These are phyloP conservation scores for Eimeria praecox DNA, from an alignment of 169 alveolate genomes.

Conservation along the genomic window DNA sequence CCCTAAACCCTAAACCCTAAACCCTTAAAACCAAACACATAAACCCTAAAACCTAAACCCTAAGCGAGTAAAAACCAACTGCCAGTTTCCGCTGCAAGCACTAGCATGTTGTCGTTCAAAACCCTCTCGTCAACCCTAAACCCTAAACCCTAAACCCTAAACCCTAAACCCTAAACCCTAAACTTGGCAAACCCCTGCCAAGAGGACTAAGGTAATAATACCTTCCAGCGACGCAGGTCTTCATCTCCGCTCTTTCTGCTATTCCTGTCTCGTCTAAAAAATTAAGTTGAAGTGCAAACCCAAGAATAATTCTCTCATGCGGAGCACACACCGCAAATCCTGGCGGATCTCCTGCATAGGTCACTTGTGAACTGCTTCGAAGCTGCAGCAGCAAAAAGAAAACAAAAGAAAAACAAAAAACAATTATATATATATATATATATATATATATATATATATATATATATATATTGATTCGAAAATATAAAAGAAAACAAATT, in stretches of 20 bases:
- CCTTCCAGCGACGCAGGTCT: slow-evolving; percentile 78
- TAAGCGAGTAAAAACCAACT: background rate
- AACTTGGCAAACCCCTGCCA: too few species aligned
- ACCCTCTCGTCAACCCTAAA: slow-evolving; percentile 12
- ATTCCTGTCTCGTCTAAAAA: background rate
- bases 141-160: slow-evolving; percentile 40
- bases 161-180: slow-evolving; percentile 50
- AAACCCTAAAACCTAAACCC: background rate
- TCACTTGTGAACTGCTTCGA: slow-evolving; percentile 82
- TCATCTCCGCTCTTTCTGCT: slow-evolving; percentile 75
- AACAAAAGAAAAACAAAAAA: too few species aligned
- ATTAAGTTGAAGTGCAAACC: slow-evolving; percentile 85
- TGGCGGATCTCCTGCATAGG: slow-evolving; percentile 89
- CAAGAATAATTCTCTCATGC: slow-evolving; percentile 88
- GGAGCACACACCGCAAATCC: slow-evolving; percentile 91
- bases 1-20: background rate
- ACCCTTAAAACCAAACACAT: background rate
- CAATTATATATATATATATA: too few species aligned
- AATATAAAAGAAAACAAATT: too few species aligned
- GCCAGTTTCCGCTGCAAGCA: background rate
- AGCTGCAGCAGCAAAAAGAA: slow-evolving; percentile 29
- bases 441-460: too few species aligned
- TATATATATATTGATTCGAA: too few species aligned
- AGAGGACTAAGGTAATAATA: too few species aligned
- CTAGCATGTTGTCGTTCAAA: background rate